A percentile compares a stretch with the other conserved stretches of the same genome.
These are phyloP conservation scores for Fonsecaea monophora DNA, from an alignment of 2,329 filamentous ascomycete genomes.

Conservation along the genomic window DNA sequence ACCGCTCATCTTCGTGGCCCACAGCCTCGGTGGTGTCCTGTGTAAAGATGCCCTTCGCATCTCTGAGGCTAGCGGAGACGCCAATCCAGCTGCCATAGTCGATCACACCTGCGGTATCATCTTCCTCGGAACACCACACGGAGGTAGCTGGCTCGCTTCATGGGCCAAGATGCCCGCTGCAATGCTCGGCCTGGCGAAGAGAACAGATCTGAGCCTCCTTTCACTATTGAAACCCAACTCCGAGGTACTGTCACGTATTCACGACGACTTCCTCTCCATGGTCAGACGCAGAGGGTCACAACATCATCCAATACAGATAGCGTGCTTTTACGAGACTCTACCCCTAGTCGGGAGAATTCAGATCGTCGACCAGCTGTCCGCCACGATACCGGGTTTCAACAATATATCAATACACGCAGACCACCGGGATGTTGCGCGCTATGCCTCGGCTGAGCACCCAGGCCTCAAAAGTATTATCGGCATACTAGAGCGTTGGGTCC, in stretches of 20 bases:
- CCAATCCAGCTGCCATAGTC: background rate
- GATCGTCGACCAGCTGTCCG: constrained; percentile 7
- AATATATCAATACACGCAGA: constrained; percentile 18
- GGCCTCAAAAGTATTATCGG: background rate
- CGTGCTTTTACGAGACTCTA: constrained; percentile 1
- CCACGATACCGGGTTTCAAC: constrained; percentile 13
- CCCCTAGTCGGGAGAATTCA: background rate
- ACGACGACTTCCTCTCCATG: constrained; percentile 14
- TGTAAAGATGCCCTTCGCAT: background rate
- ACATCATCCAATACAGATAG: background rate
- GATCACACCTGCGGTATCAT: background rate
- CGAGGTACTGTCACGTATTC: constrained; percentile 10
- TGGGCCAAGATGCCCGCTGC: background rate
- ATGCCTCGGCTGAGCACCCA: background rate
- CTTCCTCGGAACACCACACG: background rate
- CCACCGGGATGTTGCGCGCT: constrained; percentile 13
- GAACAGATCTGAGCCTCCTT: constrained; percentile 3
- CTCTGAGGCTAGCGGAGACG: background rate
- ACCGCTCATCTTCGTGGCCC: background rate
- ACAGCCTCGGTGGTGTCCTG: background rate
- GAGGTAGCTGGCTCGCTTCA: constrained; percentile 2
- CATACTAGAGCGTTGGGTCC: background rate
- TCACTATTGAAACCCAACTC: constrained; percentile 12
- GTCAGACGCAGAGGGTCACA: constrained; percentile 4
- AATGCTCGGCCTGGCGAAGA: background rate